These are phyloP conservation scores for Aspergillus ustus DNA, from an alignment of 2,329 filamentous ascomycete genomes.

Conservation along the genomic window DNA sequence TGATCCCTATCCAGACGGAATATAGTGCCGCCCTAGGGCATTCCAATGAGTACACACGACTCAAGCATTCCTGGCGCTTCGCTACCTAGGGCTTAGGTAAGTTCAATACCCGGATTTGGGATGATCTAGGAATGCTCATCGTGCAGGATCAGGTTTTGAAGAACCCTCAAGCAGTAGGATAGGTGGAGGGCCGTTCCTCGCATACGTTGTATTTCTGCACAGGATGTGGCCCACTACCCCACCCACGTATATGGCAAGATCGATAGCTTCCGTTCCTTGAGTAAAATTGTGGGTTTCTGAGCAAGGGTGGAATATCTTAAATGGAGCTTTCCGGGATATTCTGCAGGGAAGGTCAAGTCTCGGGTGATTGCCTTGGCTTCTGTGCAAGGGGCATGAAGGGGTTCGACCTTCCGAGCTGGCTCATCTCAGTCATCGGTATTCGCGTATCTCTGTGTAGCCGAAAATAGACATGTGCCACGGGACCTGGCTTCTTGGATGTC, in stretches of 20 bases:
- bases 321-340: not conserved
- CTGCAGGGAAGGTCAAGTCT: not conserved
- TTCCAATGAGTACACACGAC: not conserved
- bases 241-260: not conserved
- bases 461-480: not conserved
- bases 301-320: slow-evolving; percentile 5
- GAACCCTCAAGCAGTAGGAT: not conserved
- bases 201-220: slow-evolving; percentile 6
- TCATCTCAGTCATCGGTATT: not conserved
- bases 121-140: slow-evolving; percentile 1
- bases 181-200: not conserved
- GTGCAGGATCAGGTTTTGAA: not conserved
- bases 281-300: not conserved
- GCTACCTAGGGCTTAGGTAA: not conserved
- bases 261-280: slow-evolving; percentile 3
- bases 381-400: slow-evolving; percentile 3
- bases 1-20: not conserved
- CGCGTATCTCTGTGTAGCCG: not conserved
- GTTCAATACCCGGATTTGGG: not conserved
- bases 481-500: not conserved
- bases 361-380: not conserved
- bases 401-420: not conserved
- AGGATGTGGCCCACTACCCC: not conserved
- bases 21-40: not conserved
- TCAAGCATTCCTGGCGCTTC: slow-evolving; percentile 3